Evolutionary conservation across 176 grass and related monocot genomes (phyloP).

Genomic region (Raddia distichophylla): DNA sequence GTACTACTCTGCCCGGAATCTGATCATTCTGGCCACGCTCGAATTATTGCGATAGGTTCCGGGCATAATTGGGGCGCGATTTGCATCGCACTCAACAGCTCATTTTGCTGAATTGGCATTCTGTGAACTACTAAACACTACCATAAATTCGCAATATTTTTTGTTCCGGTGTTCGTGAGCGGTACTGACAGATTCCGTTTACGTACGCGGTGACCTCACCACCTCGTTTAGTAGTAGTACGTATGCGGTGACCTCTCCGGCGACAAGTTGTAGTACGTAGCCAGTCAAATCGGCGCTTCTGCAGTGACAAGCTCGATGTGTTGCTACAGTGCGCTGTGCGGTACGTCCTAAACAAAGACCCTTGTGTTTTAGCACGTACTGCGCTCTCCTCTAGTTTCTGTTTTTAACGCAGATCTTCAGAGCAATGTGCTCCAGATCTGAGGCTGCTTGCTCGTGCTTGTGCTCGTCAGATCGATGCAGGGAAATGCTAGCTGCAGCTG

Average conservation of each 20-base stretch:
- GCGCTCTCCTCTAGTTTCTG: neutral
- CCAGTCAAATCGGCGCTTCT: neutral
- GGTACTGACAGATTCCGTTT: neutral
- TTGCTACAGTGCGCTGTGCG: no score
- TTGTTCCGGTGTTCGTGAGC: neutral
- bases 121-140: neutral
- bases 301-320: neutral
- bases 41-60: slow-evolving; percentile 27
- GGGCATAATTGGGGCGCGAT: slow-evolving; percentile 24
- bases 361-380: neutral
- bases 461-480: neutral
- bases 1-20: neutral
- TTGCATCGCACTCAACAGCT: slow-evolving; percentile 28
- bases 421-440: slow-evolving; percentile 9
- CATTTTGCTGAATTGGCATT: neutral
- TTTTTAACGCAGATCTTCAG: neutral
- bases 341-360: slow-evolving; percentile 2
- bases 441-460: slow-evolving; percentile 11
- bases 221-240: no score
- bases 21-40: slow-evolving; percentile 34
- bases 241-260: slow-evolving; percentile 21
- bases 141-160: neutral
- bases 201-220: slow-evolving; percentile 30
- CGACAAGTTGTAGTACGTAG: neutral
- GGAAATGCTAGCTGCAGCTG: neutral